Percentiles rank a stretch among this genome's conserved stretches.
Conservation (phyloP, 768 basidiomycete genomes). For the Brasilioporus rufonigricans region DNA sequence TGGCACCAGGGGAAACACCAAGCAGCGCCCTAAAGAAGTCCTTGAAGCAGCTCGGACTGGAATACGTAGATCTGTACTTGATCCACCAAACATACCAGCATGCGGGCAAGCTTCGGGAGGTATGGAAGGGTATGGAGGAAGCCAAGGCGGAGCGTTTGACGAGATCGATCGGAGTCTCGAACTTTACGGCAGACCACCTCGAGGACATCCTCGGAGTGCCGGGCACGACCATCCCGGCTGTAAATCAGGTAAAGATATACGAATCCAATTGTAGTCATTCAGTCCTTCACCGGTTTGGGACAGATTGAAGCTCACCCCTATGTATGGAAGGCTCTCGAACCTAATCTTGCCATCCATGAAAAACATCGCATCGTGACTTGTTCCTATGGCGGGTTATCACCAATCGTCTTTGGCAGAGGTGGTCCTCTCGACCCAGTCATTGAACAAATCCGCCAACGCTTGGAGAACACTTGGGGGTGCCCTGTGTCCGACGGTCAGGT, state of each 20-base stretch:
- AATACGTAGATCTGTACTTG: conserved; percentile 62
- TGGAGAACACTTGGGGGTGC: not conserved
- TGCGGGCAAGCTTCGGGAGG: conserved; percentile 43
- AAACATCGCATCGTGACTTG: not conserved
- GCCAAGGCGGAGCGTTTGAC: conserved; percentile 42
- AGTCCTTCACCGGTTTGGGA: not conserved
- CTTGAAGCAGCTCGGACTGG: conserved; percentile 49
- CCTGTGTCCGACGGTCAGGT: not conserved
- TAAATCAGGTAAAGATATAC: conserved; percentile 10
- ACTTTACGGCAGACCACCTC: not conserved
- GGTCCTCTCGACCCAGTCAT: not conserved
- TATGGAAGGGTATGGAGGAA: conserved; percentile 63
- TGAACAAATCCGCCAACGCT: not conserved
- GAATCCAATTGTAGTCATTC: not conserved
- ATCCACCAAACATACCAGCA: conserved; percentile 47
- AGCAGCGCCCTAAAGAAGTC: conserved; percentile 49
- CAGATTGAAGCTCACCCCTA: not conserved
- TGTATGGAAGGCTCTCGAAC: not conserved
- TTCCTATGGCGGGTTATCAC: not conserved
- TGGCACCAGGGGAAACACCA: conserved; percentile 43
- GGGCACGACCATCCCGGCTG: not conserved
- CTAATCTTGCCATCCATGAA: not conserved
- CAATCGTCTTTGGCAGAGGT: not conserved
- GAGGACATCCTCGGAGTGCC: not conserved
- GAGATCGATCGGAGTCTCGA: conserved; percentile 37